Base-by-base conservation (phyloP, 2,329 filamentous ascomycete genomes). In the Botryosphaeria agaves region DNA sequence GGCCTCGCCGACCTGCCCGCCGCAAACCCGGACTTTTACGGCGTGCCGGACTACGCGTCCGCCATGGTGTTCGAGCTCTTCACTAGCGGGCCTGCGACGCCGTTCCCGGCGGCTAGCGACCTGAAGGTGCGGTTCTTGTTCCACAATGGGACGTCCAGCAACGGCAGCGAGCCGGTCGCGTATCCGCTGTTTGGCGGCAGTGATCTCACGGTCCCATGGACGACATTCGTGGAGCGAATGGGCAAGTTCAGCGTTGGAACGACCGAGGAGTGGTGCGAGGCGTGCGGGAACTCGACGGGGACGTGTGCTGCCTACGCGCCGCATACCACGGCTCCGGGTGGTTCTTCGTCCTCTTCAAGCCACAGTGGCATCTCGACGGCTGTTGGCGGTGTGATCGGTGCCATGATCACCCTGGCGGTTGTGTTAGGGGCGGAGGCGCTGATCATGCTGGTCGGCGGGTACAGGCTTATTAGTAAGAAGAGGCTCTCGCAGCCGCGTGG, bases 41-140 rank as follows among this genome's bases (percentile, higher is more conserved):
- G 79, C 32, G 60, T 93, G 8, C 72, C 76, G n/a, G 76, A 84
- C 56, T 93, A 93, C 45, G 83, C 83, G 4, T 77, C 75, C 3
- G 72, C 72, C 38, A 82, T 92, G 69, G 64, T 64, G 5, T 85
- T 91, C 49, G 85, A 93, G 60, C 66, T 65, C 14, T 66, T 72
- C 42, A 74, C 69, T 24, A 40, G 40, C 8, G 38, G 42, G 2
- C 41, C 45, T 5, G 44, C 48, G 0, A 41, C 44, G 3, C 45
- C 44, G 0, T 63, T 66, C 41, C 63, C 62, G 1, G 41, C 47
- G 3, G 40, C 49, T 5, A 52, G 59, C 1, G 67, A 75, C 3
- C 52, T 73, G 23, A 60, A 58, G 33, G 65, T 76, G 8, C 61
- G 71, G 19, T 75, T 75, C 55, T 41, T 69, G 27, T 76, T 72